Conservation (phyloP, 768 basidiomycete species). For the Xanthoconium purpureum region DNA sequence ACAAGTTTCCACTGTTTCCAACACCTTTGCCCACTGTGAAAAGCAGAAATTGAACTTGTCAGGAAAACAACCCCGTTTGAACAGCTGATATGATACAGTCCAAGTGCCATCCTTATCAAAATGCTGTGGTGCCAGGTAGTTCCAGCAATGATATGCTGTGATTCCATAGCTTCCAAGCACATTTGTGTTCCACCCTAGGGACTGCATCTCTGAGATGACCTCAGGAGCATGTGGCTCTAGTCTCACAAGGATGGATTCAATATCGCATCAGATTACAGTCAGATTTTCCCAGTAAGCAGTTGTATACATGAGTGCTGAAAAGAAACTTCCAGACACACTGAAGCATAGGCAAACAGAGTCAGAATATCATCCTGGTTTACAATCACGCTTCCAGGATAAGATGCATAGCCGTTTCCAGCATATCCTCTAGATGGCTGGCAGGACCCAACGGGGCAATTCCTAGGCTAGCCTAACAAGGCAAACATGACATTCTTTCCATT, state of each 20-base stretch:
- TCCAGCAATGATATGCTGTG: conserved; percentile 5
- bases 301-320: too few relatives aligned
- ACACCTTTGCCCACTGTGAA: neutral
- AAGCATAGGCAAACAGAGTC: neutral
- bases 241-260: neutral
- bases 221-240: neutral
- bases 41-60: conserved; percentile 8
- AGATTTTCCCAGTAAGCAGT: too few relatives aligned
- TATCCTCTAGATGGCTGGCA: neutral
- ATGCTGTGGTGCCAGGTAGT: conserved; percentile 3
- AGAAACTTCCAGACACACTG: neutral
- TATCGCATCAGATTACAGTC: neutral
- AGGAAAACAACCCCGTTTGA: neutral
- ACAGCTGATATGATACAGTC: conserved; percentile 5
- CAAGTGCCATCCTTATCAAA: neutral
- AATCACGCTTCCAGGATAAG: neutral
- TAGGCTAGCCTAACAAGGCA: too few relatives aligned
- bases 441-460: neutral
- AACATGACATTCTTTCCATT: too few relatives aligned
- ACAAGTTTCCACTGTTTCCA: conserved; percentile 2
- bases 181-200: neutral
- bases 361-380: neutral
- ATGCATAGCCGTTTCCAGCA: neutral
- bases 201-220: neutral
- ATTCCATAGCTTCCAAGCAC: neutral